phyloP scores from a whole-genome alignment of 768 basidiomycete genomes.

The Podaxis carcinomalis region DNA sequence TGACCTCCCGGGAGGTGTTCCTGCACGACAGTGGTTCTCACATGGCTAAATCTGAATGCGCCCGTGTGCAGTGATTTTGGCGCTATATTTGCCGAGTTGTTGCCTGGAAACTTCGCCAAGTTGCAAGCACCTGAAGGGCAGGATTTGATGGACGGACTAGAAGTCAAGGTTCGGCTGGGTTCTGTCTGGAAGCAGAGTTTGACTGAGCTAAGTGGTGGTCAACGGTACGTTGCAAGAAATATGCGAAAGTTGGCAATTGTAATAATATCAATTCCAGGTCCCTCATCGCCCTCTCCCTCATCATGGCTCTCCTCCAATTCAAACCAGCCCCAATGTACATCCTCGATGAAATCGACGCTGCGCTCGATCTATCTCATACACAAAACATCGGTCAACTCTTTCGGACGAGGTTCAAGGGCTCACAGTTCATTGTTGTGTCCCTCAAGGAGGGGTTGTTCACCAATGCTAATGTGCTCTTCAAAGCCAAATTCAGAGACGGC shows the following conservation, averaged over 20 bases:
- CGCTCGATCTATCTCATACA: constrained; percentile 91
- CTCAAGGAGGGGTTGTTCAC: constrained; percentile 97
- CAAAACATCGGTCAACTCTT: constrained; percentile 99
- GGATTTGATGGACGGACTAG: constrained; percentile 91
- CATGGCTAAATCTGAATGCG: neutral
- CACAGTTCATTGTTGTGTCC: constrained; percentile 97
- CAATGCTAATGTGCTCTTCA: constrained; percentile 95
- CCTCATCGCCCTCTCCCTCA: constrained; percentile 93
- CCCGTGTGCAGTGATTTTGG: constrained; percentile 77
- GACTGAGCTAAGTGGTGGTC: constrained; percentile 96
- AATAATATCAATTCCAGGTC: constrained; percentile 50
- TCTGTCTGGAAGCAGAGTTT: constrained; percentile 97
- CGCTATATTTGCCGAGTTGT: constrained; percentile 88
- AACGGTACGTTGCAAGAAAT: constrained; percentile 55
- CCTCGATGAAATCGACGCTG: constrained; percentile 97
- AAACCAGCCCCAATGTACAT: constrained; percentile 99
- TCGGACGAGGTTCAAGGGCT: constrained; percentile 94
- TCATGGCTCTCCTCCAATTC: constrained; percentile 99
- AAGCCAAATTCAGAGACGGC: constrained; percentile 89
- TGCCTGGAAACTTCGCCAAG: constrained; percentile 96
- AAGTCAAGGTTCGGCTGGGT: constrained; percentile 95
- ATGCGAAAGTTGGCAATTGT: neutral
- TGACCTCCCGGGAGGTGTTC: constrained; percentile 5
- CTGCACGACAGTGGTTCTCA: neutral
- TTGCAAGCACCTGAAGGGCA: constrained; percentile 90